Evolutionary conservation across 768 basidiomycete genomes (phyloP), one percentile per base, ranked within the genome.

Genomic region (Lactarius vividus): DNA sequence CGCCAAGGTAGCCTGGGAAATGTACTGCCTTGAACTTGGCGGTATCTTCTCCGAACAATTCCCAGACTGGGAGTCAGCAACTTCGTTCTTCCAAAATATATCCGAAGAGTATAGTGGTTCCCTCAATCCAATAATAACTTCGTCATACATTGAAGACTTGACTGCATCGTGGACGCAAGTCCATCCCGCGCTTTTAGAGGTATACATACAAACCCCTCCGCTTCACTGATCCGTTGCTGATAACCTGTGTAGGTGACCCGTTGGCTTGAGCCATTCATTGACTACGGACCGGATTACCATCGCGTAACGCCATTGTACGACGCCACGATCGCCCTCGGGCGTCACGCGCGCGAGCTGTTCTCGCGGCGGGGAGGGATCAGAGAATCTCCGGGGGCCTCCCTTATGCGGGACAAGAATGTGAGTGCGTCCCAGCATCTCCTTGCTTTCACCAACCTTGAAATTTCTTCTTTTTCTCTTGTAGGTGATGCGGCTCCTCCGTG

Each of bases 261-360:
- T 8, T 67, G 66, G 66, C n/a, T 67, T 23, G 66, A 67, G 8
- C 66, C 66, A 1, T 63, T 59, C 46, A 52, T 67, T 31, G 57
- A 67, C 33, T 67, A 67, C 26, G 66, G 62, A 2, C 62, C 66
- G 4, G 66, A 64, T 54, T 59, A 23, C 33, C 28, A 54, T 49
- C 62, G 66, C 23, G 4, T 4, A 20, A 20, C 37, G 18, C 66
- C 66, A 9, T 13, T 67, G 18, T 54, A 59, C 40, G 66, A 67
- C 35, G 66, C 66, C 7, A 63, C 56, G 7, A 57, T 64, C 31
- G 61, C 33, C 28, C 46, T 67, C 42, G 29, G 49, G 20, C 29
- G 39, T 57, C 66, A 61, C 39, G 49, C 42, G 28, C 37, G 66
- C 23, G 56, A 64, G 23, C 16, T 64, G 28, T 42, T 40, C 2